Evolutionary conservation across 2,329 filamentous ascomycete species (phyloP).

Genomic region (Cladosporium sphaerospermum): DNA sequence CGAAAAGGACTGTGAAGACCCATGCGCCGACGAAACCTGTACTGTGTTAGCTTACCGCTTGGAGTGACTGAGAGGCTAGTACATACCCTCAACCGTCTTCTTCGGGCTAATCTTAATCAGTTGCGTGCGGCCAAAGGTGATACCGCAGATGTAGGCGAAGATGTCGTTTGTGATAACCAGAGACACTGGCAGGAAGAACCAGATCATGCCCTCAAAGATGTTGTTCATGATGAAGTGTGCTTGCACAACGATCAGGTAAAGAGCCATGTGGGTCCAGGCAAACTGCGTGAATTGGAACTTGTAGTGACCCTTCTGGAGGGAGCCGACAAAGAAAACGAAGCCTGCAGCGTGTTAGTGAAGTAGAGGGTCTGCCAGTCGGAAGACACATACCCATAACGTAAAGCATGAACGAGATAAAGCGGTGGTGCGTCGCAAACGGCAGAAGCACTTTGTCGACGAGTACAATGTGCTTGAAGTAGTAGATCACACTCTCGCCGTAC

Average conservation of each 20-base stretch:
- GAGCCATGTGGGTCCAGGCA: conserved; percentile 98
- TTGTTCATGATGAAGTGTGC: conserved; percentile 99
- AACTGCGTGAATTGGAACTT: conserved; percentile 99
- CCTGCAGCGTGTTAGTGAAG: conserved; percentile 45
- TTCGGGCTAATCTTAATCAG: conserved; percentile 97
- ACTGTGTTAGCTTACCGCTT: background rate
- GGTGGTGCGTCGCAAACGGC: conserved; percentile 90
- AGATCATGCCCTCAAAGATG: conserved; percentile 98
- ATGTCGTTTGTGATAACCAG: conserved; percentile 99
- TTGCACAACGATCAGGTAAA: conserved; percentile 95
- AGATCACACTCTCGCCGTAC: conserved; percentile 97
- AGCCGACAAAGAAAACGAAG: conserved; percentile 96
- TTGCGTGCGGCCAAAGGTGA: conserved; percentile 92
- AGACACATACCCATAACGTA: conserved; percentile 79
- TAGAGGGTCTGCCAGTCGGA: background rate
- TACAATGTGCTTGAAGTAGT: conserved; percentile 99
- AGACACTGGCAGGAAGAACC: conserved; percentile 94
- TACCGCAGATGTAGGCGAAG: conserved; percentile 94
- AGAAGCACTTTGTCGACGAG: conserved; percentile 88
- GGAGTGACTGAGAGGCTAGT: background rate
- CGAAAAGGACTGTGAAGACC: conserved; percentile 89
- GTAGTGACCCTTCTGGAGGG: conserved; percentile 91
- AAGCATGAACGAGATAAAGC: conserved; percentile 97
- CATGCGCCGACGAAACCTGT: conserved; percentile 86
- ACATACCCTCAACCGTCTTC: conserved; percentile 77